Base-by-base conservation (phyloP, 805 yeast genomes). In the Candida endomychidarum region DNA sequence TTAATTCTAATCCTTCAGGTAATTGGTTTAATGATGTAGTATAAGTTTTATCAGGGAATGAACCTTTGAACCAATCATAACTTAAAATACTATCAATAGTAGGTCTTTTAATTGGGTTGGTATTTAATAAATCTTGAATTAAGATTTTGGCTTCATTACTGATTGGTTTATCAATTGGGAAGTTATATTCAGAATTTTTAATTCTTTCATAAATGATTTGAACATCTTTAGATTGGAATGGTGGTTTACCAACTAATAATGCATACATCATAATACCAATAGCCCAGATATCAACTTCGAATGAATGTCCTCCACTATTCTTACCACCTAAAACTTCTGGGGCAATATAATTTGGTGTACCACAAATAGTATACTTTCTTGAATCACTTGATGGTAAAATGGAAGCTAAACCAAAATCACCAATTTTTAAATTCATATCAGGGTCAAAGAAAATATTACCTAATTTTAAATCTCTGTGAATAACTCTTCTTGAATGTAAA, bases 361-460 rank as follows among this genome's bases (percentile, higher is more conserved):
- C 99, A 64, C 99, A 93, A 41, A 93, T 87, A 31, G 99, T 91
- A 59, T 83, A 86, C 56, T 91, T 88, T 49, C 91, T 80, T 37
- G 86, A 86, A 42, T 75, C 75, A 30, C 54, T 54, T 16, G 78
- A 70, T 30, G 84, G 85, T 46, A 93, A 74, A n/a, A 87, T 84
- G 1, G 97, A 89, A n/a, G 99, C 99, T 45, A 93, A 75, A 22
- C 99, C 99, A 67, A 93, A 93, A 63, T 93, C 99, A 48, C 99
- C 99, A 46, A 93, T 85, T 61, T 93, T 93, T 56, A 91, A 75
- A 62, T 89, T 87, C 96, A 91, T 93, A 34, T 86, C 76, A 8
- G 88, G 86, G 60, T 93, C 99, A 52, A 93, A 83, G 63, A 93
- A 91, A 49, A 93, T 88, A 62, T 93, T 93, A 20, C 99, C 99